phyloP scores from a whole-genome alignment of 2,329 filamentous ascomycete species.

The Nothopassalora personata region DNA sequence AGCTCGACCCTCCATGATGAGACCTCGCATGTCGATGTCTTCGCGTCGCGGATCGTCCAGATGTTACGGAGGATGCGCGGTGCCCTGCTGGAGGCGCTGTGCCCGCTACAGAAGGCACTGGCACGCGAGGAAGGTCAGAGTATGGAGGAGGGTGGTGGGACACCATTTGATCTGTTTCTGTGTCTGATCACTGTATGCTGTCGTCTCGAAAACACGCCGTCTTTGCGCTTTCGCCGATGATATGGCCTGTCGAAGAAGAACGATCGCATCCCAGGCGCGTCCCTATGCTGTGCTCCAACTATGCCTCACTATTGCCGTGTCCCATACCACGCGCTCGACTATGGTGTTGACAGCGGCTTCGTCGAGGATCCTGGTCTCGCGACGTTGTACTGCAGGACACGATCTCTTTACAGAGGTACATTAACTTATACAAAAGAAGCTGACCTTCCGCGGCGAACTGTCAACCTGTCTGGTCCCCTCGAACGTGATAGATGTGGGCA shows the following conservation, averaged over 20 bases:
- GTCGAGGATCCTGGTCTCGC: neutral
- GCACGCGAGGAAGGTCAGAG: slow-evolving; percentile 16
- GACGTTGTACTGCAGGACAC: neutral
- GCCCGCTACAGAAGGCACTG: slow-evolving; percentile 10
- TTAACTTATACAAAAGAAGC: neutral
- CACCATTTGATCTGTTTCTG: slow-evolving; percentile 17
- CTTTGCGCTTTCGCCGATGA: neutral
- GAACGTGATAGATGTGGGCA: slow-evolving; percentile 7
- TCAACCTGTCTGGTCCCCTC: neutral
- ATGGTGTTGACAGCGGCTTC: neutral
- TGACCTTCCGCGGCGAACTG: neutral
- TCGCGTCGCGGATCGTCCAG: slow-evolving; percentile 52
- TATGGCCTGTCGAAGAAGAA: neutral
- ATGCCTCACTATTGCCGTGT: neutral
- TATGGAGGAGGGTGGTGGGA: slow-evolving; percentile 25
- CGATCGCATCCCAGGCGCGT: neutral
- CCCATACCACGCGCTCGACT: neutral
- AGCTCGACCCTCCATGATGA: slow-evolving; percentile 61
- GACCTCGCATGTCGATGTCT: slow-evolving; percentile 75
- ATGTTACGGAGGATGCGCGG: slow-evolving; percentile 59
- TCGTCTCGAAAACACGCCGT: slow-evolving; percentile 1
- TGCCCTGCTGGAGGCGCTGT: slow-evolving; percentile 18
- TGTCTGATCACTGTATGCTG: neutral
- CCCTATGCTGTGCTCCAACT: neutral
- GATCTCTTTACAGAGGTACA: neutral